Percentiles rank a stretch among this genome's conserved stretches.
These are phyloP conservation scores for Puya raimondii DNA, from an alignment of 176 grass and related monocot genomes.

Conservation along the genomic window DNA sequence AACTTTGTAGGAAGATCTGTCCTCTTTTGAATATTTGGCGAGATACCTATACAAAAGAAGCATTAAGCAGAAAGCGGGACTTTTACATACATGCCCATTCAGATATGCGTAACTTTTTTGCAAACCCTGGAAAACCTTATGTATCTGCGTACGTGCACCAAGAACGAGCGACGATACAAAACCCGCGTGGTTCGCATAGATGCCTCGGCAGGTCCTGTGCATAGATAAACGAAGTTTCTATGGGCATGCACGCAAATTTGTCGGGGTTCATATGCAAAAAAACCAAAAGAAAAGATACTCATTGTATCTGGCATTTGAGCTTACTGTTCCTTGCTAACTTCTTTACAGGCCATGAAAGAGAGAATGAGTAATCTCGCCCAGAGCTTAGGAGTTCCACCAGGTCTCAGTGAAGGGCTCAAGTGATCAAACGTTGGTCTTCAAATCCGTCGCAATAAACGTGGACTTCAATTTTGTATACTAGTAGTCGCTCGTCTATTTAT, in stretches of 20 bases:
- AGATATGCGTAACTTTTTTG: not conserved
- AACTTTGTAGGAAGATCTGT: too few relatives aligned
- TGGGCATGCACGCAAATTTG: too few relatives aligned
- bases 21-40: too few relatives aligned
- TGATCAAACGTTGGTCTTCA: slow-evolving; percentile 13
- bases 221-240: too few relatives aligned
- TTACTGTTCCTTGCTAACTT: not conserved
- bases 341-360: slow-evolving; percentile 89
- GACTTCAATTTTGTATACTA: slow-evolving; percentile 58
- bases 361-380: slow-evolving; percentile 92
- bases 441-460: slow-evolving; percentile 21
- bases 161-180: too few relatives aligned
- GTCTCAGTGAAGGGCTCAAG: slow-evolving; percentile 54
- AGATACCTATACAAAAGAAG: slow-evolving; percentile 5
- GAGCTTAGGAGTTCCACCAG: slow-evolving; percentile 86
- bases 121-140: too few relatives aligned
- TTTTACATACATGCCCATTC: not conserved
- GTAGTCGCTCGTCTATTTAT: slow-evolving; percentile 6
- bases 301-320: too few relatives aligned
- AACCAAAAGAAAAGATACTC: too few relatives aligned
- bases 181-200: too few relatives aligned
- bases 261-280: too few relatives aligned
- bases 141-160: too few relatives aligned
- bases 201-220: not conserved
- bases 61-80: not conserved